Base-by-base conservation (phyloP, 2,329 filamentous ascomycete species). In the Cladophialophora psammophila region DNA sequence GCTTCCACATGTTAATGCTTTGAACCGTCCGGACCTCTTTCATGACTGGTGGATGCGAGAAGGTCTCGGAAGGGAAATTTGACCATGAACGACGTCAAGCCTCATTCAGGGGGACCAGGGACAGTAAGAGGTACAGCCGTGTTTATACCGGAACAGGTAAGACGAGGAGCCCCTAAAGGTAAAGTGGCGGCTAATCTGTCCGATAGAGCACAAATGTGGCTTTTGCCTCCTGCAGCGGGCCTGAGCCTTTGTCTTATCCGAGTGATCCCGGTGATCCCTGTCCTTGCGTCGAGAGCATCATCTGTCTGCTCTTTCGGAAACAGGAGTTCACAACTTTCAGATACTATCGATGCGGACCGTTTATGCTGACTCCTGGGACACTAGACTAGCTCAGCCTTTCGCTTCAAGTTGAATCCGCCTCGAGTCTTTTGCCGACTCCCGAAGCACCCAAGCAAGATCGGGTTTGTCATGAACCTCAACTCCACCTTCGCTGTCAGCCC, bases 141-240 rank as follows among this genome's bases (percentile, higher is more conserved):
- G 5, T 8, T 26, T 9, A 52, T 42, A 15, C 59, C 31, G 18
- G 15, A 40, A 42, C 2, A 3, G 18, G 35, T 26, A 42, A 58
- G 55, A 12, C 6, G 9, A 1, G 55, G 12, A 3, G 32, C 38
- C 38, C 15, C 6, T 26, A 18, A 53, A 13, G 48, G 48, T n/a
- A 42, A 32, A 10, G 8, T 31, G 59, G 48, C 48, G 50, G 42
- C 42, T 32, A 53, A 50, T 18, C 35, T 18, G 12, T 36, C 45
- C 6, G 34, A 61, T 61, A 26, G 34, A 53, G 59, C 18, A 26
- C 31, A 50, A 32, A 54, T 40, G 59, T 61, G 59, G 59, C 59
- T 45, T 18, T 32, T 31, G 55, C 26, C 34, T 36, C n/a, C 45
- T 53, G 42, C 32, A 50, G n/a, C 57, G 26, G 15, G 26, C 42